Conservation (phyloP, 2,329 filamentous ascomycete genomes). For the Cryphonectria carpinicola region DNA sequence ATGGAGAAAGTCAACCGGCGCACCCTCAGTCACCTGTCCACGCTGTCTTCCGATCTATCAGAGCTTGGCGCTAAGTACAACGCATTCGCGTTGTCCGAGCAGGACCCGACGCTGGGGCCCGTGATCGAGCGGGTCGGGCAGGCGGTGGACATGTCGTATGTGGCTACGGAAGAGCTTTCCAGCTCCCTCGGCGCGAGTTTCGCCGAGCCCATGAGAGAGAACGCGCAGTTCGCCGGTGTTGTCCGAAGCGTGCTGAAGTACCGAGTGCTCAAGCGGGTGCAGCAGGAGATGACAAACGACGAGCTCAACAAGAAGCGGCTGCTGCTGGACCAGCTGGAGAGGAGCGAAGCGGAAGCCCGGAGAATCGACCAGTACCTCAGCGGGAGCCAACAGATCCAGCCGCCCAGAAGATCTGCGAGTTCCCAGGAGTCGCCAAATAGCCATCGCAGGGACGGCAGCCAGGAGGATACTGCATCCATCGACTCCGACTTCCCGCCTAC, state of each 20-base stretch:
- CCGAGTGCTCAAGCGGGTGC: constrained; percentile 88
- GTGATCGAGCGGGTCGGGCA: constrained; percentile 95
- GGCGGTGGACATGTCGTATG: constrained; percentile 93
- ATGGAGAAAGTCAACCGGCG: constrained; percentile 97
- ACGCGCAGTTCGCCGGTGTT: constrained; percentile 94
- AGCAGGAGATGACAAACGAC: constrained; percentile 96
- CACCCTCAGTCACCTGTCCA: constrained; percentile 82
- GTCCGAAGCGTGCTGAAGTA: constrained; percentile 89
- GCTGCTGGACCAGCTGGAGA: constrained; percentile 85
- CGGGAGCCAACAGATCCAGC: constrained; percentile 65
- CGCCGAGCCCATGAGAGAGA: constrained; percentile 96
- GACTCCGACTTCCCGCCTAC: constrained; percentile 96
- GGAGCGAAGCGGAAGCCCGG: constrained; percentile 88
- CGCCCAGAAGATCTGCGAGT: constrained; percentile 70
- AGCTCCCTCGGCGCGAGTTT: constrained; percentile 89
- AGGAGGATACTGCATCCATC: constrained; percentile 84
- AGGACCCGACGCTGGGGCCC: constrained; percentile 82
- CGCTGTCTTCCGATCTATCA: constrained; percentile 83
- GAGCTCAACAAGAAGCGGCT: constrained; percentile 86
- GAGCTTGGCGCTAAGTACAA: constrained; percentile 97
- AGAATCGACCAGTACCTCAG: constrained; percentile 92
- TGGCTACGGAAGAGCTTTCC: constrained; percentile 90
- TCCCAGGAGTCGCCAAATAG: constrained; percentile 54
- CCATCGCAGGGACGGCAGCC: constrained; percentile 59
- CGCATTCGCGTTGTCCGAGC: constrained; percentile 92